Conservation (phyloP, 106 monocot species). For the Platanthera zijinensis region DNA sequence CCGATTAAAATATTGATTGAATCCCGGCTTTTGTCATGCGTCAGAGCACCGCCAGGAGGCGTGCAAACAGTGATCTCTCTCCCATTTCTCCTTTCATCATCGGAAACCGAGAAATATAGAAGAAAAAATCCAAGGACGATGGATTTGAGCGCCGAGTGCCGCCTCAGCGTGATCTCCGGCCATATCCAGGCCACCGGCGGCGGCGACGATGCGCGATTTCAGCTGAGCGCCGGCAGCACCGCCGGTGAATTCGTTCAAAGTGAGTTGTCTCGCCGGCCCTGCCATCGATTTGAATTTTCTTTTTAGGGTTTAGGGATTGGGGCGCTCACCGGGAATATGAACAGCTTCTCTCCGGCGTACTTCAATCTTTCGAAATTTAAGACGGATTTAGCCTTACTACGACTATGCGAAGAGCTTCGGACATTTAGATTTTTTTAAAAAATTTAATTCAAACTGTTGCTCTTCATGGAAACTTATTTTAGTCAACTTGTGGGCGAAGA, state of each 20-base stretch:
- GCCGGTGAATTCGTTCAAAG: constrained; percentile 39
- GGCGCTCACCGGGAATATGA: neutral
- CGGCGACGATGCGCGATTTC: neutral
- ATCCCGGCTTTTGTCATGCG: no score
- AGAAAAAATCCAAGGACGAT: neutral
- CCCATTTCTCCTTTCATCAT: no score
- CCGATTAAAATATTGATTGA: no score
- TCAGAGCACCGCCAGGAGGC: no score
- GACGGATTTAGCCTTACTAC: neutral
- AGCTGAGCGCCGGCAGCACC: constrained; percentile 17
- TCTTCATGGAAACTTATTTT: neutral
- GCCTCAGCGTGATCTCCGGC: constrained; percentile 35
- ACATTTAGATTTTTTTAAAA: neutral
- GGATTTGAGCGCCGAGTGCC: constrained; percentile 20
- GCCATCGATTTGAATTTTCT: neutral
- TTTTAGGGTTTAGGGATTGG: neutral
- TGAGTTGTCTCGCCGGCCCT: neutral
- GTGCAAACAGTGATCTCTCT: no score
- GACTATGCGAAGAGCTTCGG: neutral
- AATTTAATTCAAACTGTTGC: neutral
- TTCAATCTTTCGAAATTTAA: neutral
- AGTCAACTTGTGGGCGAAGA: neutral
- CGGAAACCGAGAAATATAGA: no score
- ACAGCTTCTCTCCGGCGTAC: neutral
- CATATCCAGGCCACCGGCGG: constrained; percentile 16